These are phyloP conservation scores for Sonneratia alba DNA, from an alignment of 345 rosid genomes.

Conservation along the genomic window DNA sequence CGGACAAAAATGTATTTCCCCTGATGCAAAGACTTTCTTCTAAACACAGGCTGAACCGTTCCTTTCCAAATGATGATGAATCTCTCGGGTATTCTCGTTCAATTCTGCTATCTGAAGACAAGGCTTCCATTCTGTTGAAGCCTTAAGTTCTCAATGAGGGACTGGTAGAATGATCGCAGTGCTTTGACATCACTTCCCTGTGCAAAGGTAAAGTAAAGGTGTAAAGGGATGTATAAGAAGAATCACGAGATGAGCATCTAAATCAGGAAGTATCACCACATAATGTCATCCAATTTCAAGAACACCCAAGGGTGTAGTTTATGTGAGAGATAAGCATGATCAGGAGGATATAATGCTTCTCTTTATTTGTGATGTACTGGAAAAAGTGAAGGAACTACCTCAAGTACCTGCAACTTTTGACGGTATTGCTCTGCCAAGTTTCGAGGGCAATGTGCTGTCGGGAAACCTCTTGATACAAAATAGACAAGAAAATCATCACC, in stretches of 20 bases:
- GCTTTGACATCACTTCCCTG: conserved; percentile 73
- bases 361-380: not conserved
- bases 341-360: not conserved
- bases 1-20: not conserved
- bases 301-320: not conserved
- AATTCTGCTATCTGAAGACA: conserved; percentile 67
- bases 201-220: conserved; percentile 3
- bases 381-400: conserved; percentile 1
- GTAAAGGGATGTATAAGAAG: not conserved
- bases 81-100: not conserved
- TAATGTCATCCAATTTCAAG: not conserved
- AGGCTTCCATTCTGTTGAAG: conserved; percentile 67
- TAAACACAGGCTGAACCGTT: too few species aligned
- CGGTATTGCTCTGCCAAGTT: conserved; percentile 69
- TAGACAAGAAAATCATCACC: conserved; percentile 64
- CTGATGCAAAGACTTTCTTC: not conserved
- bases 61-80: not conserved
- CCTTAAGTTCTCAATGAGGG: conserved; percentile 61
- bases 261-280: too few species aligned
- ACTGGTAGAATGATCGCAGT: conserved; percentile 58
- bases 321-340: not conserved
- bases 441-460: conserved; percentile 48
- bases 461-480: conserved; percentile 49
- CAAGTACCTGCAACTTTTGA: conserved; percentile 78
- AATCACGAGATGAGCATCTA: not conserved